Conservation (phyloP, 306 rosid species). For the Pyrus pyrifolia region DNA sequence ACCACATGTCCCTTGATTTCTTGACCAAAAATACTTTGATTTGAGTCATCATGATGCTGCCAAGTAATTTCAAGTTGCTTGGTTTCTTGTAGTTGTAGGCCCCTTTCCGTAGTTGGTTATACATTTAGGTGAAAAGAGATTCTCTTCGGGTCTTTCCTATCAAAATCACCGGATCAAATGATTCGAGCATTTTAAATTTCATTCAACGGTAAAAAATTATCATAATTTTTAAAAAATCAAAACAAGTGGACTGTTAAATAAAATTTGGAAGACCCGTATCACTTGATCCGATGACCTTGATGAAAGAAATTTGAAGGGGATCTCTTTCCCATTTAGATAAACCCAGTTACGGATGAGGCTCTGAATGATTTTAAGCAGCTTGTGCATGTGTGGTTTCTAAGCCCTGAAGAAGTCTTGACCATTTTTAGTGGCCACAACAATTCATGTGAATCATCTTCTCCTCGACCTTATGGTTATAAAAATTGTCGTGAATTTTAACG, state of each 20-base stretch:
- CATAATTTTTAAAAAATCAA: too few species aligned
- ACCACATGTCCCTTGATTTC: background rate
- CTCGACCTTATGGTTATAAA: background rate
- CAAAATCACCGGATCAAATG: too few species aligned
- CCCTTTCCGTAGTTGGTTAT: background rate
- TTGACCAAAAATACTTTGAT: background rate
- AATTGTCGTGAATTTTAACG: too few species aligned
- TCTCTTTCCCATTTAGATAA: background rate
- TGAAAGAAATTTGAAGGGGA: too few species aligned
- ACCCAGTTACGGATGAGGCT: background rate
- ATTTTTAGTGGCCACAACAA: background rate
- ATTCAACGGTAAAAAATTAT: too few species aligned
- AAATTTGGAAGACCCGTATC: too few species aligned
- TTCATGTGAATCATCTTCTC: background rate
- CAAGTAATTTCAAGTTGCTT: background rate
- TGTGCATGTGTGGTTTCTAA: background rate
- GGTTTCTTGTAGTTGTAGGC: background rate
- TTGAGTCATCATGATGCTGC: background rate
- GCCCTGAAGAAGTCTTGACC: background rate
- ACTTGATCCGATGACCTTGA: too few species aligned
- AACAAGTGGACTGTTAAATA: too few species aligned
- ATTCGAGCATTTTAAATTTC: too few species aligned
- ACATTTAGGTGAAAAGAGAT: background rate
- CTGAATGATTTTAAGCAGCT: background rate
- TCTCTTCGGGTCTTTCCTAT: fast-evolving